Evolutionary conservation across 441 rosid species (phyloP).

Genomic region (Erysimum cheiri): DNA sequence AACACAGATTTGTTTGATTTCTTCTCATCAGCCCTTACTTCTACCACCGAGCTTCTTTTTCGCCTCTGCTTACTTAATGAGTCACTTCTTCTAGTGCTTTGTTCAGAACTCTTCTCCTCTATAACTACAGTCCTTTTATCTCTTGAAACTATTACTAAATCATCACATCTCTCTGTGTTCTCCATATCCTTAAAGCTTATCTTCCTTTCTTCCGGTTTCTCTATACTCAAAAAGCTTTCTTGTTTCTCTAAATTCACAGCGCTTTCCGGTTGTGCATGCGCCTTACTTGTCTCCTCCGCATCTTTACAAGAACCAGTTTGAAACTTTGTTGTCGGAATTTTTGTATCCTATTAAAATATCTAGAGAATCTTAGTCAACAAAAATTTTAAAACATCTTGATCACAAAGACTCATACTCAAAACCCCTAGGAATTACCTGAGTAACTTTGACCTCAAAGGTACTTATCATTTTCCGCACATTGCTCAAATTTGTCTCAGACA

Average conservation of each 20-base stretch:
- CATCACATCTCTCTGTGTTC: conserved; percentile 40
- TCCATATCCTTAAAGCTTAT: conserved; percentile 22
- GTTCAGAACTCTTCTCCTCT: conserved; percentile 47
- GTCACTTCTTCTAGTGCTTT: conserved; percentile 41
- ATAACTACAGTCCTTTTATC: conserved; percentile 46
- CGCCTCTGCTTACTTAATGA: conserved; percentile 44
- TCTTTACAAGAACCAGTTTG: conserved; percentile 39
- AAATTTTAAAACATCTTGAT: neutral
- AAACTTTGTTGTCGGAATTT: conserved; percentile 43
- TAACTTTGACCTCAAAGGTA: conserved; percentile 65
- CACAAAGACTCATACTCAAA: conserved; percentile 25
- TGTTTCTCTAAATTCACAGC: conserved; percentile 12
- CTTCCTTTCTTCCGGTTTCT: conserved; percentile 42
- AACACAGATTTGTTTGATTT: conserved; percentile 18
- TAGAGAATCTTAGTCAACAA: conserved; percentile 23
- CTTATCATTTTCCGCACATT: conserved; percentile 81
- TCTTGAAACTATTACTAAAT: conserved; percentile 38
- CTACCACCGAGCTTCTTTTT: conserved; percentile 30
- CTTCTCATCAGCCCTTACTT: conserved; percentile 45
- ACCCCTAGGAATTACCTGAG: conserved; percentile 56
- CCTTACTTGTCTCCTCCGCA: conserved; percentile 14
- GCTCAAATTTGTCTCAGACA: conserved; percentile 54
- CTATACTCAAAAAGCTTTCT: neutral
- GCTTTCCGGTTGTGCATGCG: neutral
- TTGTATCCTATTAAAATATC: conserved; percentile 40